phyloP scores from a whole-genome alignment of 345 rosid species.

The Corchorus olitorius region DNA sequence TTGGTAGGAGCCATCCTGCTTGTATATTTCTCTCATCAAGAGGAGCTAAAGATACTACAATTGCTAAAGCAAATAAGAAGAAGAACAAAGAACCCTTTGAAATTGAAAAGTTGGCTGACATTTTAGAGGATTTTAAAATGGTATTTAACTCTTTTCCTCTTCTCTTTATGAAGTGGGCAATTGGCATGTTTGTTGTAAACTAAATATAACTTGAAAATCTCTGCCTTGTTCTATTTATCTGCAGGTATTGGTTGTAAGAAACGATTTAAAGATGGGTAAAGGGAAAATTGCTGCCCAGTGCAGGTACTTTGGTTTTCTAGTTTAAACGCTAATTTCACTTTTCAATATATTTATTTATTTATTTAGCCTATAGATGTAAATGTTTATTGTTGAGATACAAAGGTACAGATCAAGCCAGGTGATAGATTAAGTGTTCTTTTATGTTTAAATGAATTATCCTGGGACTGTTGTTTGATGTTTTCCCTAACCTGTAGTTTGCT shows the following conservation, averaged over 20 bases:
- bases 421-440: background rate
- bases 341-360: background rate
- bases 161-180: background rate
- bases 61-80: conserved; percentile 33
- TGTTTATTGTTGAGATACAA: background rate
- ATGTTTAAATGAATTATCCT: background rate
- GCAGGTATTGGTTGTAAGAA: conserved; percentile 94
- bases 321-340: background rate
- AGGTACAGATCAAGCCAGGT: background rate
- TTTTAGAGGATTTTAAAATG: conserved; percentile 90
- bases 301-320: conserved; percentile 49
- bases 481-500: background rate
- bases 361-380: background rate
- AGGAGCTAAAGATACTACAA: conserved; percentile 27
- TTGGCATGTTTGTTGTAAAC: conserved; percentile 2
- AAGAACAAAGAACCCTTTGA: conserved; percentile 59
- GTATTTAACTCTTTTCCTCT: conserved; percentile 33
- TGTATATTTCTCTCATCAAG: conserved; percentile 41
- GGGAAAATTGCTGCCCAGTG: conserved; percentile 99
- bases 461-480: conserved; percentile 4
- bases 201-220: conserved; percentile 5
- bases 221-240: conserved; percentile 13
- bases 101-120: conserved; percentile 84
- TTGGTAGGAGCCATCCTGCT: conserved; percentile 56
- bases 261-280: conserved; percentile 99